Evolutionary conservation across 306 rosid species (phyloP).

Genomic region (Cucumis hystrix): DNA sequence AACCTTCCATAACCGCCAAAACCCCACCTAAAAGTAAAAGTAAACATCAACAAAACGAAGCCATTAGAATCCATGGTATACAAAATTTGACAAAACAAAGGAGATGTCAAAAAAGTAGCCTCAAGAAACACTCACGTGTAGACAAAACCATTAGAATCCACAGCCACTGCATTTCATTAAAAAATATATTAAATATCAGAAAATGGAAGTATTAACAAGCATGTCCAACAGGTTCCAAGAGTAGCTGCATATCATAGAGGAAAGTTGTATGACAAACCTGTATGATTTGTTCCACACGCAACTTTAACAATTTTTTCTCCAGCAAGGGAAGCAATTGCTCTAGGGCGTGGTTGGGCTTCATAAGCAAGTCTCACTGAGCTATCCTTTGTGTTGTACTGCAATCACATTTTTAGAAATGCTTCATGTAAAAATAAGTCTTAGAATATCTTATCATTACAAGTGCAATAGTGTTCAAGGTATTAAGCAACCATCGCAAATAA

Average conservation of each 20-base stretch:
- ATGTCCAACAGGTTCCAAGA: neutral
- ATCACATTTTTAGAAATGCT: constrained; percentile 15
- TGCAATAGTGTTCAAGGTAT: neutral
- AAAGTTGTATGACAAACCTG: constrained; percentile 31
- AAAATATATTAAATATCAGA: neutral
- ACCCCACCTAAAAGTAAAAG: constrained; percentile 67
- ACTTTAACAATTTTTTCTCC: constrained; percentile 79
- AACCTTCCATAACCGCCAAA: constrained; percentile 98
- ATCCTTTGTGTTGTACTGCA: constrained; percentile 90
- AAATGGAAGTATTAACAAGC: neutral
- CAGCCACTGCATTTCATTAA: constrained; percentile 57
- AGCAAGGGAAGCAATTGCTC: constrained; percentile 68
- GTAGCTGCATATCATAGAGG: neutral
- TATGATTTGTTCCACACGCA: constrained; percentile 91
- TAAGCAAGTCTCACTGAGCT: constrained; percentile 88
- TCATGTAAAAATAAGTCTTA: neutral
- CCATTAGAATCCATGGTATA: neutral
- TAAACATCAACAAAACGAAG: neutral
- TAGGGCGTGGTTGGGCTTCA: constrained; percentile 96
- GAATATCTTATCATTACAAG: neutral
- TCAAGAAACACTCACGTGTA: constrained; percentile 63
- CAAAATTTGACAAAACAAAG: neutral
- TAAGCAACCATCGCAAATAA: neutral
- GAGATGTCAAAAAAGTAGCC: neutral
- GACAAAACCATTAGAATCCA: constrained; percentile 75